Conservation (phyloP, 306 rosid genomes). For the Lathyrus aphaca region DNA sequence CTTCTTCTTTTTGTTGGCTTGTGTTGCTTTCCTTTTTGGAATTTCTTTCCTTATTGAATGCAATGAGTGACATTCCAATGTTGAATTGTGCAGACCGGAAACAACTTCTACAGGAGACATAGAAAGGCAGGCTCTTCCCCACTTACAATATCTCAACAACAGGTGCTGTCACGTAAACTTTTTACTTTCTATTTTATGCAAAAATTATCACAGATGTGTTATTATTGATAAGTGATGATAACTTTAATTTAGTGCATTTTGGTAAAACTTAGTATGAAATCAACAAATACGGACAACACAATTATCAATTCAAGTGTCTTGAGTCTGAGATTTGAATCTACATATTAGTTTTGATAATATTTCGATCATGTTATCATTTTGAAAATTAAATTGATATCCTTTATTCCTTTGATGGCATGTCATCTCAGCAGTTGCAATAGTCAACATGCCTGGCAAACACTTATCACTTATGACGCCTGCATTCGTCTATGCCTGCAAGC, state of each 20-base stretch:
- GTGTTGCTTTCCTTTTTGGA: background rate
- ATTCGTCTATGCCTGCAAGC: slow-evolving; percentile 90
- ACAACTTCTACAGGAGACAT: slow-evolving; percentile 47
- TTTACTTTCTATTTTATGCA: slow-evolving; percentile 6
- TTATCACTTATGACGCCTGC: slow-evolving; percentile 91
- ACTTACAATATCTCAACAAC: slow-evolving; percentile 56
- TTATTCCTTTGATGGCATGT: slow-evolving; percentile 35
- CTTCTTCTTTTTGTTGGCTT: background rate
- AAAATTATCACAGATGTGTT: background rate
- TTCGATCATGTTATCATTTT: slow-evolving; percentile 23
- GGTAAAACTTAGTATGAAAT: background rate
- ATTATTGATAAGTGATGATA: background rate
- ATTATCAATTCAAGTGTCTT: background rate
- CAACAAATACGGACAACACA: slow-evolving; percentile 5
- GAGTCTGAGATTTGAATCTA: slow-evolving; percentile 16
- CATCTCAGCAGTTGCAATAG: slow-evolving; percentile 61
- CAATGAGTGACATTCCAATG: slow-evolving; percentile 9
- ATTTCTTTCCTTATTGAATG: slow-evolving; percentile 16
- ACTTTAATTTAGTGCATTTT: slow-evolving; percentile 28
- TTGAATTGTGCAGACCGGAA: slow-evolving; percentile 51
- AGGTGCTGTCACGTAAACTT: slow-evolving; percentile 52
- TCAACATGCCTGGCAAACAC: slow-evolving; percentile 92
- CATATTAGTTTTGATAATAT: slow-evolving; percentile 7
- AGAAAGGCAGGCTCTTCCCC: slow-evolving; percentile 52
- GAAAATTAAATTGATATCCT: slow-evolving; percentile 21